Percentiles rank a stretch among this genome's conserved stretches.
phyloP scores from a whole-genome alignment of 192 early-diverging fungal genomes.

The Rhizophagus prolifer region DNA sequence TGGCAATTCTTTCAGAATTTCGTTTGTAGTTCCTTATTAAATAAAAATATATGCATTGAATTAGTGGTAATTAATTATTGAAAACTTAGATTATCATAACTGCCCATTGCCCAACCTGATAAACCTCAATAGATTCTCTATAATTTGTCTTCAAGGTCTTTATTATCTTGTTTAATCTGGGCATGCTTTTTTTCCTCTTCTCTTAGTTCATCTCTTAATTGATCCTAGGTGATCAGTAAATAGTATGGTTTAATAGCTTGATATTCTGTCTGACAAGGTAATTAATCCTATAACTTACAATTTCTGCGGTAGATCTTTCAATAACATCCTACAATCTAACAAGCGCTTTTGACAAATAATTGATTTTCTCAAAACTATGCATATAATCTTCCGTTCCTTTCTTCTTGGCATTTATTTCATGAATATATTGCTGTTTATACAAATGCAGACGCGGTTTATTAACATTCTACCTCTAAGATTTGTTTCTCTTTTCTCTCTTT shows the following conservation, averaged over 20 bases:
- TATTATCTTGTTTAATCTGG: constrained; percentile 61
- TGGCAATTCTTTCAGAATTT: constrained; percentile 58
- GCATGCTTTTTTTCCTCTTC: constrained; percentile 61
- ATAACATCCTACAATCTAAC: constrained; percentile 59
- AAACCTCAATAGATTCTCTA: constrained; percentile 56
- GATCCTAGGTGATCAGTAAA: constrained; percentile 39
- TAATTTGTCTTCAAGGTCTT: constrained; percentile 62
- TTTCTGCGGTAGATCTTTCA: constrained; percentile 43
- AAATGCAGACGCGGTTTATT: neutral
- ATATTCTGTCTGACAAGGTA: neutral
- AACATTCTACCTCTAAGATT: constrained; percentile 61
- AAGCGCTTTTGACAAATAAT: constrained; percentile 73
- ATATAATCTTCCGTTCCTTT: constrained; percentile 80
- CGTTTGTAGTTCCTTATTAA: constrained; percentile 47
- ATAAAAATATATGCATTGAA: neutral
- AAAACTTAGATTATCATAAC: neutral
- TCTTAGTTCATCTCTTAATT: constrained; percentile 54
- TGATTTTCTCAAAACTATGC: constrained; percentile 69
- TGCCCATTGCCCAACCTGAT: constrained; percentile 51
- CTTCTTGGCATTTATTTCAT: constrained; percentile 55
- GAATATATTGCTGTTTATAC: neutral
- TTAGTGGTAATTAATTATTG: neutral
- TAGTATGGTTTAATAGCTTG: no score
- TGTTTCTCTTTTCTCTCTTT: constrained; percentile 85
- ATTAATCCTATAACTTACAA: constrained; percentile 31